Percentiles rank a stretch among this genome's conserved stretches.
Conservation (phyloP, 1,284 basidiomycete genomes). For the Cerioporus squamosus region DNA sequence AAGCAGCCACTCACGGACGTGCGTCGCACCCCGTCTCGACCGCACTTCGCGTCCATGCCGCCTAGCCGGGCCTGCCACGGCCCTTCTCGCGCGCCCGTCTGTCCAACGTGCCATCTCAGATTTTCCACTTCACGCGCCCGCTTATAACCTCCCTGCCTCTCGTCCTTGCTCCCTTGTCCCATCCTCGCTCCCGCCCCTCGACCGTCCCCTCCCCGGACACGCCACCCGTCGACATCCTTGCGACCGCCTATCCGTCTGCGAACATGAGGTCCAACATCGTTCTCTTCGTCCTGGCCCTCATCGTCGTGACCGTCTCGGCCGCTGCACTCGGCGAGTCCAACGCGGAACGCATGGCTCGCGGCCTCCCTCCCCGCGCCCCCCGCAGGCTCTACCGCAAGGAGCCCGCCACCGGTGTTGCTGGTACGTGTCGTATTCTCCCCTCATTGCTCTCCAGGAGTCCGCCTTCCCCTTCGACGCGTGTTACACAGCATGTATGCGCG, state of each 20-base stretch:
- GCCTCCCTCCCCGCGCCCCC: slow-evolving; percentile 22
- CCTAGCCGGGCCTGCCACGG: background rate
- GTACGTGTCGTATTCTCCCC: slow-evolving; percentile 5
- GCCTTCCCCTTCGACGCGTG: background rate
- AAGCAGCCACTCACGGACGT: background rate
- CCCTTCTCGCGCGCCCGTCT: background rate
- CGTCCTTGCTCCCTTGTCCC: background rate
- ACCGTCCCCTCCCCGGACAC: background rate
- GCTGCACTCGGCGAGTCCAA: slow-evolving; percentile 12
- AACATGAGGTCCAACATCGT: slow-evolving; percentile 20
- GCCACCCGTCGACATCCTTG: slow-evolving; percentile 10
- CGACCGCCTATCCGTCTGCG: slow-evolving; percentile 16
- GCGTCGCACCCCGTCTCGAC: background rate
- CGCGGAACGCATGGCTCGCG: slow-evolving; percentile 24
- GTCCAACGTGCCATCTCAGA: background rate
- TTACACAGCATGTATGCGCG: background rate
- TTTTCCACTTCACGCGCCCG: background rate
- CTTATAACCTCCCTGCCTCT: background rate
- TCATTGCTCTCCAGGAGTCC: background rate
- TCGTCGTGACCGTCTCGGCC: slow-evolving; percentile 22
- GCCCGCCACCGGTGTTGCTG: slow-evolving; percentile 1
- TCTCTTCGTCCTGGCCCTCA: slow-evolving; percentile 16
- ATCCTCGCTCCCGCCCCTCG: background rate
- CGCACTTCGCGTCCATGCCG: too few relatives aligned
- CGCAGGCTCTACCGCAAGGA: slow-evolving; percentile 15